phyloP scores from a whole-genome alignment of 2,329 filamentous ascomycete species.

The Claviceps pusilla region DNA sequence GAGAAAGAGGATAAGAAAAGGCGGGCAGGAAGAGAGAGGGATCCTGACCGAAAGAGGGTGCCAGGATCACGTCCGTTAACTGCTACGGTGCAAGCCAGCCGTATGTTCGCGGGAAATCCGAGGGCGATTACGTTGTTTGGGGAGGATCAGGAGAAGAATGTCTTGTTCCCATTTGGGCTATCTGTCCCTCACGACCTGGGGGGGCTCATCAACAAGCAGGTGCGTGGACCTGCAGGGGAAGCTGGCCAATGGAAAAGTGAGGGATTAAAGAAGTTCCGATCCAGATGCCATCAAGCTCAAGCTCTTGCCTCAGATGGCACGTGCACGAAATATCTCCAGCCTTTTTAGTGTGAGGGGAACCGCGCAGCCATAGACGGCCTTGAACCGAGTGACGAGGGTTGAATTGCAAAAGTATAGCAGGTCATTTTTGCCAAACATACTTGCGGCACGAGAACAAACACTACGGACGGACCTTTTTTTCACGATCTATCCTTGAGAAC shows the following conservation, averaged over 20 bases:
- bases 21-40: constrained; percentile 9
- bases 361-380: no score
- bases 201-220: constrained; percentile 1
- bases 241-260: constrained; percentile 8
- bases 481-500: no score
- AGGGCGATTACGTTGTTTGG: constrained; percentile 7
- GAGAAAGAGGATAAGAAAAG: constrained; percentile 7
- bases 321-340: not conserved
- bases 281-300: not conserved
- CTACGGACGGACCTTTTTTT: no score
- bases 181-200: constrained; percentile 14
- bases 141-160: constrained; percentile 8
- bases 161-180: constrained; percentile 17
- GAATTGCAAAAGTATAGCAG: no score
- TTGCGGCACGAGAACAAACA: no score
- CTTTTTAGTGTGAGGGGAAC: no score
- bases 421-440: no score
- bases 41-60: constrained; percentile 7
- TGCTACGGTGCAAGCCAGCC: constrained; percentile 14
- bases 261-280: constrained; percentile 11
- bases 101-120: constrained; percentile 9
- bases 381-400: no score
- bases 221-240: constrained; percentile 5
- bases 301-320: not conserved
- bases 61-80: constrained; percentile 10